These are phyloP conservation scores for Harringtonia aguacate DNA, from an alignment of 2,329 filamentous ascomycete species.

Conservation along the genomic window DNA sequence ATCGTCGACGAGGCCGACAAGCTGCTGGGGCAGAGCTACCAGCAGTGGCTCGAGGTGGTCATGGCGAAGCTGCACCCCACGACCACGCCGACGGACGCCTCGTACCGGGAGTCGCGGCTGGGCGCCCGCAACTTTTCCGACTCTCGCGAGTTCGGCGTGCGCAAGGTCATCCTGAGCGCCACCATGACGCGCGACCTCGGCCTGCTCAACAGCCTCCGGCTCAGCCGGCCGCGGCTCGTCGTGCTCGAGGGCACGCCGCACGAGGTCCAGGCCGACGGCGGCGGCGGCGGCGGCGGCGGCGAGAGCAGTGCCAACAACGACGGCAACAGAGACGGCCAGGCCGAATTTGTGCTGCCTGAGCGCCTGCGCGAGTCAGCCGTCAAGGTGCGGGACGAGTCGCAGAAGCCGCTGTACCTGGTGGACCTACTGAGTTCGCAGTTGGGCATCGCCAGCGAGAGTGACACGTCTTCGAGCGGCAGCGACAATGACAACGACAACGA, in stretches of 20 bases:
- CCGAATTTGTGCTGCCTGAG: slow-evolving; percentile 44
- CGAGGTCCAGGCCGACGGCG: slow-evolving; percentile 22
- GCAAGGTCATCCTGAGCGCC: slow-evolving; percentile 81
- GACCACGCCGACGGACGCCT: too few species aligned
- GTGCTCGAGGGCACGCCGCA: slow-evolving; percentile 51
- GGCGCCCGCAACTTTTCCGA: slow-evolving; percentile 43
- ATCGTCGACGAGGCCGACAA: slow-evolving; percentile 93
- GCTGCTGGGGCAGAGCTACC: slow-evolving; percentile 81
- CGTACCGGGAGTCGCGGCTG: slow-evolving; percentile 21
- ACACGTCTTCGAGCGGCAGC: too few species aligned
- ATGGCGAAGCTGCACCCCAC: slow-evolving; percentile 48
- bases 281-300: slow-evolving; percentile 19
- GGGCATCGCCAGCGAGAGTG: slow-evolving; percentile 4
- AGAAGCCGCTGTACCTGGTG: slow-evolving; percentile 79
- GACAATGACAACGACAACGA: background rate
- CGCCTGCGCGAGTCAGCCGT: slow-evolving; percentile 55
- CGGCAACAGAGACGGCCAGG: slow-evolving; percentile 23
- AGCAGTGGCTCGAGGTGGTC: slow-evolving; percentile 74
- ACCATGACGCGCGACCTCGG: slow-evolving; percentile 85
- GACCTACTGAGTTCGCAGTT: slow-evolving; percentile 55
- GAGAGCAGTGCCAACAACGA: slow-evolving; percentile 32
- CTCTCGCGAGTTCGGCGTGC: slow-evolving; percentile 43
- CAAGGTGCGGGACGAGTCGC: slow-evolving; percentile 55
- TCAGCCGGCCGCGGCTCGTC: slow-evolving; percentile 65
- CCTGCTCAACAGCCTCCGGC: slow-evolving; percentile 61